phyloP scores from a whole-genome alignment of 2,329 filamentous ascomycete genomes.

The Thelonectria blattea region DNA sequence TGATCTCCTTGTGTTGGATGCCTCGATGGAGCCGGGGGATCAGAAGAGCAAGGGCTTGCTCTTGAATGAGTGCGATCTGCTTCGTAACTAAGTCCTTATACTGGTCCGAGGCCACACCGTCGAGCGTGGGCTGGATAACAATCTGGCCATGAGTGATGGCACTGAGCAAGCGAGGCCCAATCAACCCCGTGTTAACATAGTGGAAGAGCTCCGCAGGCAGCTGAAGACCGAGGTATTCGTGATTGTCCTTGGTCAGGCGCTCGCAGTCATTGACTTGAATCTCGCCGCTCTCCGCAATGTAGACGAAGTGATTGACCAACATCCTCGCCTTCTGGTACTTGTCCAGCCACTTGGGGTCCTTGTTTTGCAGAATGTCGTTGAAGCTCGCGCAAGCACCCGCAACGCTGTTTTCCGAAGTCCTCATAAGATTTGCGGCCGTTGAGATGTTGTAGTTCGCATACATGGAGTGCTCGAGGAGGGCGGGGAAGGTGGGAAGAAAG shows the following conservation, averaged over 20 bases:
- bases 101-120: constrained; percentile 78
- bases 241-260: constrained; percentile 79
- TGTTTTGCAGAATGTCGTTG: constrained; percentile 76
- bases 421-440: constrained; percentile 80
- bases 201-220: constrained; percentile 89
- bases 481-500: constrained; percentile 80
- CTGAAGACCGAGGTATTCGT: constrained; percentile 88
- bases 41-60: constrained; percentile 78
- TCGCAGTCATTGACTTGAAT: constrained; percentile 77
- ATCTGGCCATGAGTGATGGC: constrained; percentile 84
- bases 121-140: constrained; percentile 80
- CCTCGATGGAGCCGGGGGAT: constrained; percentile 82
- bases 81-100: constrained; percentile 81
- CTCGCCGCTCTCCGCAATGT: constrained; percentile 78
- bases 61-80: constrained; percentile 75
- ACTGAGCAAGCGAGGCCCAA: constrained; percentile 79
- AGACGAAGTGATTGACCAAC: constrained; percentile 85
- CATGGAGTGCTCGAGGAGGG: constrained; percentile 66
- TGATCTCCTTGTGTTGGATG: constrained; percentile 80
- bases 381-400: constrained; percentile 77
- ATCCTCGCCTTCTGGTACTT: constrained; percentile 86
- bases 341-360: constrained; percentile 78
- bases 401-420: constrained; percentile 70
- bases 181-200: constrained; percentile 83
- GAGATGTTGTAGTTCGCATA: constrained; percentile 67